Conservation (phyloP, 805 yeast species). For the Lachancea lanzarotensis region DNA sequence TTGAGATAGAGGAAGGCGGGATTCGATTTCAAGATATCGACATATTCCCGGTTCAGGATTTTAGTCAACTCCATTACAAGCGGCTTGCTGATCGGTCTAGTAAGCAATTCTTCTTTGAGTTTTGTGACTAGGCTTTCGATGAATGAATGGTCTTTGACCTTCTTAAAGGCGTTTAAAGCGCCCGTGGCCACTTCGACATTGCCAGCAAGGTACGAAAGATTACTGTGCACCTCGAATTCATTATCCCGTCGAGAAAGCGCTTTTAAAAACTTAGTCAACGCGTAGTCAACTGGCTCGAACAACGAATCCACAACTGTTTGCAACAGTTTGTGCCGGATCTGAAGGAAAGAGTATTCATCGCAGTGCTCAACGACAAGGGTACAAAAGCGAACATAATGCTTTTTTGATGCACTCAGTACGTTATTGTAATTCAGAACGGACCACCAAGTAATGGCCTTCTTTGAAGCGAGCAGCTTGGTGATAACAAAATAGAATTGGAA, state of each 20-base stretch:
- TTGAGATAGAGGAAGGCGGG: constrained; percentile 22
- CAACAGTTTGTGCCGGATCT: constrained; percentile 19
- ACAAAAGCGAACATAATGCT: constrained; percentile 15
- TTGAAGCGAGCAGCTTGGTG: constrained; percentile 19
- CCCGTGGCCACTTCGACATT: constrained; percentile 10
- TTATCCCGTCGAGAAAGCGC: constrained; percentile 18
- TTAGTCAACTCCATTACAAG: constrained; percentile 9
- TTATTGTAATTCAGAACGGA: constrained; percentile 23
- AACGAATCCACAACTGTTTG: constrained; percentile 12
- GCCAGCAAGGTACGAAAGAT: constrained; percentile 1
- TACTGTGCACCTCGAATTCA: constrained; percentile 3
- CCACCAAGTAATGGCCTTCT: constrained; percentile 28
- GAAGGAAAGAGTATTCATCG: constrained; percentile 19
- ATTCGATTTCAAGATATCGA: constrained; percentile 18
- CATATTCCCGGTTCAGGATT: constrained; percentile 18
- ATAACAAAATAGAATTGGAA: constrained; percentile 22
- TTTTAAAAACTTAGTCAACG: constrained; percentile 13
- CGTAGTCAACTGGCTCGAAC: constrained; percentile 7
- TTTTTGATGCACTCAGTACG: constrained; percentile 10
- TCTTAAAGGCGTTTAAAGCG: constrained; percentile 14
- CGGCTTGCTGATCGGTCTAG: not conserved
- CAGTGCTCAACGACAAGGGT: constrained; percentile 16
- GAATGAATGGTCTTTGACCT: constrained; percentile 12
- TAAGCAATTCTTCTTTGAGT: constrained; percentile 5
- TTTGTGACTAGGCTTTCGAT: constrained; percentile 12